These are phyloP conservation scores for Amauroascus niger DNA, from an alignment of 2,329 filamentous ascomycete genomes.

Conservation along the genomic window DNA sequence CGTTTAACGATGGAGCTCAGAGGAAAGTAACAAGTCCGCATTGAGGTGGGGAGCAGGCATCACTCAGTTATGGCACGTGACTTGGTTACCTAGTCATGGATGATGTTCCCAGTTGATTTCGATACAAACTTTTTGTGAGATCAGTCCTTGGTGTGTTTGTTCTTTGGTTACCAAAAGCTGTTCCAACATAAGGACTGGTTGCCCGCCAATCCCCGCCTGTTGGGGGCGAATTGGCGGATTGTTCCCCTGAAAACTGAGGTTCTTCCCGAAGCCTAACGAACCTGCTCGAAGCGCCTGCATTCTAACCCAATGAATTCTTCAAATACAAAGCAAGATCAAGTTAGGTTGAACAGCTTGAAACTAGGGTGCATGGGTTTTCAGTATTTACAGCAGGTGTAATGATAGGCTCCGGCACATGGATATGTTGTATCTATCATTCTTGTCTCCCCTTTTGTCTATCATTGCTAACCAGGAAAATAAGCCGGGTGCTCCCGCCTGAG, in stretches of 20 bases:
- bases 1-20: background rate
- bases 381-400: too few relatives aligned
- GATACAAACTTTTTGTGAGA: too few relatives aligned
- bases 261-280: too few relatives aligned
- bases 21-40: background rate
- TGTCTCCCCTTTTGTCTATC: background rate
- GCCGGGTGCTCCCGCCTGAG: too few relatives aligned
- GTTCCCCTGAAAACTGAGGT: background rate
- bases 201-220: background rate
- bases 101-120: too few relatives aligned
- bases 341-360: too few relatives aligned
- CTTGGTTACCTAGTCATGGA: too few relatives aligned
- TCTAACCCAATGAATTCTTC: background rate
- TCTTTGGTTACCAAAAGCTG: too few relatives aligned
- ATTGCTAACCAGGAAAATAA: background rate
- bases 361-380: background rate
- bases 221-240: background rate
- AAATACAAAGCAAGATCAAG: too few relatives aligned
- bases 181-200: background rate
- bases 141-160: too few relatives aligned
- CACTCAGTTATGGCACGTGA: background rate
- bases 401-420: too few relatives aligned
- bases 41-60: slow-evolving; percentile 5
- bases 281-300: background rate
- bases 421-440: background rate